Base-by-base conservation (phyloP, 73 alveolate species). In the Stentor roeselii region DNA sequence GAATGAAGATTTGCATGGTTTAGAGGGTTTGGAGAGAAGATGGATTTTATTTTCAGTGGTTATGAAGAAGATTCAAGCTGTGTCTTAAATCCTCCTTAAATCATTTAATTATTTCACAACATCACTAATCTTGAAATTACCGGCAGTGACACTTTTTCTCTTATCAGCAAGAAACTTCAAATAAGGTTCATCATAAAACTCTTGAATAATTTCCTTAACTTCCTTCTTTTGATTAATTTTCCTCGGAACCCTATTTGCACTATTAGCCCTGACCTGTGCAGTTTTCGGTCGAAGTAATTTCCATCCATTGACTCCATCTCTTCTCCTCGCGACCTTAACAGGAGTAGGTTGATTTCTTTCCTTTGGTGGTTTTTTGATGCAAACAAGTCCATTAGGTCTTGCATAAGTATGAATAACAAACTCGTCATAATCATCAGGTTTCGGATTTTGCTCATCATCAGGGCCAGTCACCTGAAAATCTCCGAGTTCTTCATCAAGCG, bases 351-450 rank as follows among this genome's bases (percentile, higher is more conserved):
- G n/a, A n/a, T n/a, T n/a, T n/a, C n/a, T n/a, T n/a, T n/a, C n/a
- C n/a, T n/a, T n/a, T n/a, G n/a, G n/a, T n/a, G n/a, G n/a, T 67
- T 67, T 67, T 30, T 50, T 6, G 21, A 50, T 50, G 0, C 42
- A 27, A 2, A 67, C 37, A 30, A 67, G 41, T 21, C 50, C 80
- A 27, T 32, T 67, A 21, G 80, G 80, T 32, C 80, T 67, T 27
- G 80, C 80, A 67, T 67, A 67, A 27, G 80, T 67, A 67, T 67
- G 80, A 30, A 67, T 67, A 67, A 67, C 37, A 67, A 21, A 67
- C 37, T 67, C 37, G 34, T 67, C 37, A 67, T 67, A 67, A 67
- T 36, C 80, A 15, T 67, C 80, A 27, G 80, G 80, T 36, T 67
- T 67, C 37, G 80, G 80, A 2, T 11, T 11, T 11, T 50, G 30